Conservation (phyloP, 805 yeast genomes). For the Wickerhamomyces pijperi region DNA sequence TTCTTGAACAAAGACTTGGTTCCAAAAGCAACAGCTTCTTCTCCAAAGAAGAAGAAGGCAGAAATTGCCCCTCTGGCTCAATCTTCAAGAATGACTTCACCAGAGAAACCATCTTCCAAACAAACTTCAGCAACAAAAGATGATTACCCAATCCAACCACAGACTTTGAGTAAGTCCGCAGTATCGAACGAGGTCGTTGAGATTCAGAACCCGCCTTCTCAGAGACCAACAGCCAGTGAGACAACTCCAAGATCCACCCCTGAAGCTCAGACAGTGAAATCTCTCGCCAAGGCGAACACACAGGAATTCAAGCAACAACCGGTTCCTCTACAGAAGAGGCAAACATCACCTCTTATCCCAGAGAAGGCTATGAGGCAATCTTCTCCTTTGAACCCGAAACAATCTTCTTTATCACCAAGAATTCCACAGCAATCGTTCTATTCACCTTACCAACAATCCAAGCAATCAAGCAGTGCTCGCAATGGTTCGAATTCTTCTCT, state of each 20-base stretch:
- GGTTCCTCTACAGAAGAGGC: not conserved
- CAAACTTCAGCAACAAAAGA: not conserved
- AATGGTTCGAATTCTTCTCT: not conserved
- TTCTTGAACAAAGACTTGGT: conserved; percentile 10
- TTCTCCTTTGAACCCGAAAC: no score
- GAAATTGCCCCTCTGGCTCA: not conserved
- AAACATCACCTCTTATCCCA: no score
- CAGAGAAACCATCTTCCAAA: not conserved
- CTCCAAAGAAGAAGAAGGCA: conserved; percentile 2
- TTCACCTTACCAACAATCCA: not conserved
- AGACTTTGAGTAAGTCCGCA: not conserved
- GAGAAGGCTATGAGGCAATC: no score
- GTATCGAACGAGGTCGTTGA: not conserved
- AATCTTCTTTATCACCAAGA: no score
- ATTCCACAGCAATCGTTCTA: no score
- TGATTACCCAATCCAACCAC: not conserved
- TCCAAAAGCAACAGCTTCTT: conserved; percentile 2
- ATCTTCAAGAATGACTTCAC: not conserved
- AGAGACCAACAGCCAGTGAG: not conserved
- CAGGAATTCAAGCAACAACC: not conserved
- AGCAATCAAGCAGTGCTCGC: not conserved
- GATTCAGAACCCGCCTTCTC: not conserved
- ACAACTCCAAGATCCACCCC: not conserved
- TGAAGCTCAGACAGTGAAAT: not conserved
- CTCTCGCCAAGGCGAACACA: not conserved